Evolutionary conservation across 768 basidiomycete species (phyloP).

Genomic region (Xerocomus spinulosus): DNA sequence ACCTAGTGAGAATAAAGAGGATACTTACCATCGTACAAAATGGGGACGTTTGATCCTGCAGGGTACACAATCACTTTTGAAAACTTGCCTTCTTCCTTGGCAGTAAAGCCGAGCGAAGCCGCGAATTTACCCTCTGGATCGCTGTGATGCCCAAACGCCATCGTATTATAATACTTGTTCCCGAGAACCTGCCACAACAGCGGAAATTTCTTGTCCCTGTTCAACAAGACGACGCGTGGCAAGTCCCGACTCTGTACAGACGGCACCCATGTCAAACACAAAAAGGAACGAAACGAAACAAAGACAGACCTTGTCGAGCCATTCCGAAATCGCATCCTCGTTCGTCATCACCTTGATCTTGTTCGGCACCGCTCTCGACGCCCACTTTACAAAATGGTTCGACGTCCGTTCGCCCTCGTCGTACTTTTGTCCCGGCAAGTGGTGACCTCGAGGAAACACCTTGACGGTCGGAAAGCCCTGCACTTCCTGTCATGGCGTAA

Average conservation of each 20-base stretch:
- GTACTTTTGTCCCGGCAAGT: conserved; percentile 58
- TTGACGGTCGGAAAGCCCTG: conserved; percentile 95
- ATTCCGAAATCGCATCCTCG: conserved; percentile 53
- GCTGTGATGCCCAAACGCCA: conserved; percentile 59
- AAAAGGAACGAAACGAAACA: no score
- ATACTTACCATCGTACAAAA: conserved; percentile 63
- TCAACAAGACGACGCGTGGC: conserved; percentile 62
- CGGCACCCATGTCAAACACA: background rate
- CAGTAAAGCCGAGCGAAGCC: conserved; percentile 54
- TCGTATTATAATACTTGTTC: conserved; percentile 61
- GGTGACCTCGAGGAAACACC: conserved; percentile 75
- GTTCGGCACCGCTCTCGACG: conserved; percentile 68
- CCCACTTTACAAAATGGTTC: conserved; percentile 71
- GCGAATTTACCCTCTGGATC: conserved; percentile 63
- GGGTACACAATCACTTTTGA: conserved; percentile 73
- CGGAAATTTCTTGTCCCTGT: conserved; percentile 72
- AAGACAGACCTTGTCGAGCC: conserved; percentile 60
- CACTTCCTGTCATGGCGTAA: conserved; percentile 46
- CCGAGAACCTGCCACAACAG: conserved; percentile 77
- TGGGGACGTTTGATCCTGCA: conserved; percentile 48
- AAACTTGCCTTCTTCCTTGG: conserved; percentile 44
- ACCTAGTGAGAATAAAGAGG: background rate
- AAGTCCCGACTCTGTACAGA: conserved; percentile 34
- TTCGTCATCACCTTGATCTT: conserved; percentile 57
- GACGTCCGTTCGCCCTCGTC: conserved; percentile 67